These are phyloP conservation scores for Friedmanniomyces simplex DNA, from an alignment of 495 filamentous ascomycete genomes.

Conservation along the genomic window DNA sequence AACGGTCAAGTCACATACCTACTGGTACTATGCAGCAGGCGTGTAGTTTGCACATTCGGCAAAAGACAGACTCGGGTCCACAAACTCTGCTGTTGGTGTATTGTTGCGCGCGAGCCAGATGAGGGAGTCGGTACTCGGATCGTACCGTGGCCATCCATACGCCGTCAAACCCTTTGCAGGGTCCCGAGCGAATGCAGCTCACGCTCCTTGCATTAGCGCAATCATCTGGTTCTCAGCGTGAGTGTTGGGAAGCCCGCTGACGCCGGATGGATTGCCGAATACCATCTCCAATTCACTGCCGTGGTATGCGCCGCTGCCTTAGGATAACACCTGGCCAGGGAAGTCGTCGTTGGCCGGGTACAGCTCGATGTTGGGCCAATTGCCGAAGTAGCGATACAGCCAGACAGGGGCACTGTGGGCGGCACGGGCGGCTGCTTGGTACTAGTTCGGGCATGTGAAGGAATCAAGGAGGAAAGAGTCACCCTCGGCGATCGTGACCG, in stretches of 20 bases:
- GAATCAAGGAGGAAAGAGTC: conserved; percentile 33
- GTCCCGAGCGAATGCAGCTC: conserved; percentile 43
- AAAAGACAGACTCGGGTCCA: too few relatives aligned
- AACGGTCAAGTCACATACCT: too few relatives aligned
- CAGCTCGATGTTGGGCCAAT: conserved; percentile 38
- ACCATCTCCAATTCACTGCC: conserved; percentile 40
- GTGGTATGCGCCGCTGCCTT: conserved; percentile 28
- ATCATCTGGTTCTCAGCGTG: conserved; percentile 28
- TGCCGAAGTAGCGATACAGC: conserved; percentile 43
- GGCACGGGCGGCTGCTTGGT: conserved; percentile 29
- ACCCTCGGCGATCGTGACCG: conserved; percentile 27
- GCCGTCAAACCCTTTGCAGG: conserved; percentile 34
- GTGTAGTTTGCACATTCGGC: too few relatives aligned
- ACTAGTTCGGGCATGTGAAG: conserved; percentile 39
- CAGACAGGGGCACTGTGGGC: conserved; percentile 35
- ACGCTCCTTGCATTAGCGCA: conserved; percentile 36
- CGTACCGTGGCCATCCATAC: conserved; percentile 12
- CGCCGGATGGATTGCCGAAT: conserved; percentile 35
- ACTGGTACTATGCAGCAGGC: too few relatives aligned
- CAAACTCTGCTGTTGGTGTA: too few relatives aligned
- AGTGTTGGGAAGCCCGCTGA: conserved; percentile 31
- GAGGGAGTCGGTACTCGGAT: neutral
- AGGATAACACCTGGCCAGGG: too few relatives aligned
- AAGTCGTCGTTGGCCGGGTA: conserved; percentile 13
- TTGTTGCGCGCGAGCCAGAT: conserved; percentile 14